A percentile compares a stretch with the other conserved stretches of the same genome.
phyloP scores from a whole-genome alignment of 164 flowering plant genomes.

The Umbellularia californica region DNA sequence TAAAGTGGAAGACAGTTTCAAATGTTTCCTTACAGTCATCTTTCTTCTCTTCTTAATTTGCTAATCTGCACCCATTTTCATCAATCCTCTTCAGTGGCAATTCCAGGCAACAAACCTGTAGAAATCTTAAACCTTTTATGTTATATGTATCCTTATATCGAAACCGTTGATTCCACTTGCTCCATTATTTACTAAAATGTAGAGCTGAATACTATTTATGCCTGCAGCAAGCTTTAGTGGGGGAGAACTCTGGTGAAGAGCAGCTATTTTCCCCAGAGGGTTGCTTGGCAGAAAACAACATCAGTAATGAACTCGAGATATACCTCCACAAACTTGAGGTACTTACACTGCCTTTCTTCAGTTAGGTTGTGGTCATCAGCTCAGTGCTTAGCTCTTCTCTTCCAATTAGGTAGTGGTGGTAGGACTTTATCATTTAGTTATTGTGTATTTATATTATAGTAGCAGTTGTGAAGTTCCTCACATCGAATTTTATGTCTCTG shows the following conservation, averaged over 20 bases:
- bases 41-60: not conserved
- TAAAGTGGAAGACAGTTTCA: too few species aligned
- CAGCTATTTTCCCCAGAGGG: slow-evolving; percentile 69
- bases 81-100: not conserved
- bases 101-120: not conserved
- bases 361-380: not conserved
- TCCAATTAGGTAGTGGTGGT: not conserved
- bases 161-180: too few species aligned
- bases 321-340: slow-evolving; percentile 74
- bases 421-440: not conserved
- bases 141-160: not conserved
- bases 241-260: slow-evolving; percentile 82
- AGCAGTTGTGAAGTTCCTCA: not conserved
- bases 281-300: slow-evolving; percentile 32
- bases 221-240: slow-evolving; percentile 90
- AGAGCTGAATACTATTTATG: slow-evolving; percentile 7
- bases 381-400: too few species aligned
- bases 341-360: slow-evolving; percentile 7
- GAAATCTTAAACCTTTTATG: not conserved
- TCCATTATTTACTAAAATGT: too few species aligned
- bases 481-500: not conserved
- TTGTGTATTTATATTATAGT: not conserved
- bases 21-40: not conserved
- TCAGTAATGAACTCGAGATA: slow-evolving; percentile 50
- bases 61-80: not conserved